Conservation (phyloP, 2,329 filamentous ascomycete genomes). For the Madurella mycetomatis region DNA sequence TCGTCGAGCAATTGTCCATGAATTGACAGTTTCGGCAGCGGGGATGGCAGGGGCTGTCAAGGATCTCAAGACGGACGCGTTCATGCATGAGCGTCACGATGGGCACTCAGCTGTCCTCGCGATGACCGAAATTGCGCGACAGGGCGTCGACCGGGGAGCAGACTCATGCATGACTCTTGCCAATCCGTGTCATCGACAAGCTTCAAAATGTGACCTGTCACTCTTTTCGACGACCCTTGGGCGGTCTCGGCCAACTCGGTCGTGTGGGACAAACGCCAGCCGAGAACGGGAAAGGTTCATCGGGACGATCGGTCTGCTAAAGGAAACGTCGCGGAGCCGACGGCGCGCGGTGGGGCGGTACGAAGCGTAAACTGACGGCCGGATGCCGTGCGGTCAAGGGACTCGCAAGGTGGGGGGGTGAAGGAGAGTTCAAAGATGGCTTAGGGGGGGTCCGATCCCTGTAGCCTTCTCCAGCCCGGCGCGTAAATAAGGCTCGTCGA, state of each 20-base stretch:
- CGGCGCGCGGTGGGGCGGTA: conserved; percentile 33
- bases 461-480: conserved; percentile 39
- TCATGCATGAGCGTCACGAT: conserved; percentile 5
- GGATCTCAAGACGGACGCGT: neutral
- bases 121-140: neutral
- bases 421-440: conserved; percentile 8
- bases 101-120: conserved; percentile 2
- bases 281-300: conserved; percentile 20
- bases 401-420: conserved; percentile 19
- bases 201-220: conserved; percentile 18
- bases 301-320: conserved; percentile 13
- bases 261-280: conserved; percentile 6
- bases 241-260: neutral
- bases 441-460: conserved; percentile 32
- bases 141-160: neutral
- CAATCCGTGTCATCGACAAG: neutral
- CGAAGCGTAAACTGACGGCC: conserved; percentile 27
- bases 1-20: neutral
- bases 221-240: neutral
- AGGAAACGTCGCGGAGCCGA: conserved; percentile 17
- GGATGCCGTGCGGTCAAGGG: conserved; percentile 2
- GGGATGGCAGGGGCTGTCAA: too few species aligned
- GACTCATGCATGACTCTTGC: conserved; percentile 7
- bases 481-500: conserved; percentile 49
- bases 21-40: too few species aligned